Base-by-base conservation (phyloP, 2,329 filamentous ascomycete genomes). In the Neonectria sp. region DNA sequence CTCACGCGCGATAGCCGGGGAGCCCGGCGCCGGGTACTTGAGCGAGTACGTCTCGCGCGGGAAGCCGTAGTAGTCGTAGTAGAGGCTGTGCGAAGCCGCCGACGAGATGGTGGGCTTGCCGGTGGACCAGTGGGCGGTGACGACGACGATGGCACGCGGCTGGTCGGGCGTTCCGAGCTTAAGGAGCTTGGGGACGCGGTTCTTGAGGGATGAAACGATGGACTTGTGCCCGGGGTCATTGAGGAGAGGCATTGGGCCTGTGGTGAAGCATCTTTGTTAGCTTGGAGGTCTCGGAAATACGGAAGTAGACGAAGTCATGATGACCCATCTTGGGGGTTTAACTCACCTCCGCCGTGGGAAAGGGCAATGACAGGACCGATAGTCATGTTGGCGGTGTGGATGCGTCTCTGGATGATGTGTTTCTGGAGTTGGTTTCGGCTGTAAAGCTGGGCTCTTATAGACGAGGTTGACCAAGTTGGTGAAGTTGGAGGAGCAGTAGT, bases 51-150 rank as follows among this genome's bases (percentile, higher is more conserved):
- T 74, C 76, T 88, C 88, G 11, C 81, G 75, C 0, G 89, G 89
- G 72, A 91, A 90, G 21, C 87, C 87, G 72, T 83, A 84, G 78
- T 90, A 91, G 74, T 91, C 88, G 75, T 89, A 91, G 55, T 84
- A 77, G 5, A 91, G 79, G 2, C 79, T 73, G 63, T 86, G 89
- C 27, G 80, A 81, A 24, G 79, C 72, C 4, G 73, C 84, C 3
- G 84, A 86, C 13, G 86, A 88, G 65, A 91, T 85, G 48, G 82
- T 84, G 1, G 88, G 88, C 9, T 77, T 77, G 15, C 69, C 53
- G 3, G 85, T 84, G 3, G 82, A 83, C 88, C 88, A 90, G 79
- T 90, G 88, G 4, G 88, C 88, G 0, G 88, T 90, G 15, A 90
- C 82, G 35, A 90, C 78, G 11, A 89, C 79, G 52, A 90, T 88